Base-by-base conservation (phyloP, 441 rosid species). In the Caryocar brasiliense region DNA sequence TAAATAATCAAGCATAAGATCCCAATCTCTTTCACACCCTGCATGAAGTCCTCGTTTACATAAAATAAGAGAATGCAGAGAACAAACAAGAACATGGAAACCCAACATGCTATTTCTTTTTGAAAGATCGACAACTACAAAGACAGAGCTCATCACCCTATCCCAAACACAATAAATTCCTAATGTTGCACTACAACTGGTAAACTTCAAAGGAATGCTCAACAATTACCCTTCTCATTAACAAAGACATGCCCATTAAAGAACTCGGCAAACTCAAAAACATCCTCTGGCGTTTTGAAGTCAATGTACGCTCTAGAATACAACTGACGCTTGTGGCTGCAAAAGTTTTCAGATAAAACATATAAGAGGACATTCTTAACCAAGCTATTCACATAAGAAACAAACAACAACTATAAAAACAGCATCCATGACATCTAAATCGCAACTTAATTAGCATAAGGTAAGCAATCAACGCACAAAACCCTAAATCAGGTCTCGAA, bases 181-280 rank as follows among this genome's bases (percentile, higher is more conserved):
- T n/a, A n/a, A n/a, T n/a, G n/a, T n/a, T n/a, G n/a, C n/a, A n/a
- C n/a, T n/a, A n/a, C n/a, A n/a, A n/a, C n/a, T n/a, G n/a, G n/a
- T n/a, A n/a, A n/a, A n/a, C n/a, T 7, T 27, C 40, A 54, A 54
- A 38, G 13, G 25, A 24, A 34, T 41, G 47, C 55, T 49, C 48
- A 48, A 40, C 40, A 15, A 57, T 65, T 77, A 84, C 93, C 93
- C 66, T 81, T 84, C 77, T 84, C 93, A 38, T 77, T 84, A 48
- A 84, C 88, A 65, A 84, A 84, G 17, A 84, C 66, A 55, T 81
- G 88, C 11, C 93, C 88, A 26, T 77, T 75, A 67, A 81, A 81
- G 64, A 77, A 75, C 66, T 84, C 82, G 0, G 84, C 93, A 66
- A 84, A 84, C 67, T 79, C 83, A 33, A 81, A 28, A 40, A 84